Conservation (phyloP, 225 moss, liverwort and hornwort species). For the Ulota crispa region DNA sequence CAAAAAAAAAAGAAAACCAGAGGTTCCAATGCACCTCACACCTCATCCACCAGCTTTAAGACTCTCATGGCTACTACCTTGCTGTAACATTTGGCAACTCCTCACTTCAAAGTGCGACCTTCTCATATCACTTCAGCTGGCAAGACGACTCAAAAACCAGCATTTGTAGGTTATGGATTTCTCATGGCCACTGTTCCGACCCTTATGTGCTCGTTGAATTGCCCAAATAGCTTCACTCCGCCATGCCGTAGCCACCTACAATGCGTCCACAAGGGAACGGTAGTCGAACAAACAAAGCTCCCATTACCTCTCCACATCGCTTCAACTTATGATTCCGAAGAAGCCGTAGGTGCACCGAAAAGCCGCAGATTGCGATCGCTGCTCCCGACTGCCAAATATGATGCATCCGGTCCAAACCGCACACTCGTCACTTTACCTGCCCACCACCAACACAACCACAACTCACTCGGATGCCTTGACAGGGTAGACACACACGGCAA, state of each 20-base stretch:
- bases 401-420: constrained; percentile 94
- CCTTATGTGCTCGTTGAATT: too few relatives aligned
- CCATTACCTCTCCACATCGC: constrained; percentile 20
- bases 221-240: too few relatives aligned
- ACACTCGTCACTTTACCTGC: constrained; percentile 87
- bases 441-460: constrained; percentile 7
- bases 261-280: constrained; percentile 12
- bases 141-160: constrained; percentile 7
- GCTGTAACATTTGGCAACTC: constrained; percentile 20
- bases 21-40: constrained; percentile 13
- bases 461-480: neutral
- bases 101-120: constrained; percentile 21
- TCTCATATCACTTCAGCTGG: constrained; percentile 14
- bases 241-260: too few relatives aligned
- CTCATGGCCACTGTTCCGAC: constrained; percentile 1
- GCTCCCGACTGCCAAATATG: constrained; percentile 86
- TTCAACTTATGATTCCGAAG: constrained; percentile 30
- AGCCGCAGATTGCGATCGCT: constrained; percentile 90
- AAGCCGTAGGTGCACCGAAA: constrained; percentile 66
- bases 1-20: constrained; percentile 5
- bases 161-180: neutral
- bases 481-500: neutral
- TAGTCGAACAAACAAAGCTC: constrained; percentile 25
- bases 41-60: constrained; percentile 14
- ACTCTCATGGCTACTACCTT: constrained; percentile 16